Base-by-base conservation (phyloP, 805 yeast species). In the Blastobotrys robertii region DNA sequence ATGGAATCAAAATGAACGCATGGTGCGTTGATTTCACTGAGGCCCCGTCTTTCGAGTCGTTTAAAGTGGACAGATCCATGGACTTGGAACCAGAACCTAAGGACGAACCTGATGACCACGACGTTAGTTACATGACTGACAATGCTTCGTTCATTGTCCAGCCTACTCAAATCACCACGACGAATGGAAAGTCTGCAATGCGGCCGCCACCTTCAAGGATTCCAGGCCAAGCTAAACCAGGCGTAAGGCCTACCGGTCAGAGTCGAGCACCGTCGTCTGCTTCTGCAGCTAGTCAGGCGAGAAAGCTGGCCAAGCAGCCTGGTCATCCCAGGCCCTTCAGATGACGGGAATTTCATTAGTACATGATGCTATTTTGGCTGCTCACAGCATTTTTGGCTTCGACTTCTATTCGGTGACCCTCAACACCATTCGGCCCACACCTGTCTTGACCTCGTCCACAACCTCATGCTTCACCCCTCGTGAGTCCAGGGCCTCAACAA, bases 1-100 rank as follows among this genome's bases (percentile, higher is more conserved):
- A 83, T 54, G 95, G 95, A 1, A 62, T 86, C 39, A 76, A 81
- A 56, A 77, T 85, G 60, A 85, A 87, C 54, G 88, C 94, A 48
- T 86, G 92, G 81, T 84, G 95, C 62, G 82, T 82, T 22, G 87
- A 83, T 54, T 84, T 84, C 52, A 50, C 50, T 8, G 63, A 61
- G 30, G 57, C 57, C 3, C 61, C 61, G 8, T 30, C 46, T 5
- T 12, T 43, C 13, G 50, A 46, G 14, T 44, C 47, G 12, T 50
- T 49, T 30, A 33, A 14, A 28, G 38, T 32, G 15, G 42, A 43
- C 28, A 22, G 43, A 31, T 4, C 37, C 4, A 12, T 16, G 14
- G 38, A 32, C 8, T 29, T 28, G 33, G 25, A 30, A 3, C 37
- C 29, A 25, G 40, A 44, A 35, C 41, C 12, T 1, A 44, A 28